phyloP scores from a whole-genome alignment of 106 monocot species.

The Apostasia shenzhenica region DNA sequence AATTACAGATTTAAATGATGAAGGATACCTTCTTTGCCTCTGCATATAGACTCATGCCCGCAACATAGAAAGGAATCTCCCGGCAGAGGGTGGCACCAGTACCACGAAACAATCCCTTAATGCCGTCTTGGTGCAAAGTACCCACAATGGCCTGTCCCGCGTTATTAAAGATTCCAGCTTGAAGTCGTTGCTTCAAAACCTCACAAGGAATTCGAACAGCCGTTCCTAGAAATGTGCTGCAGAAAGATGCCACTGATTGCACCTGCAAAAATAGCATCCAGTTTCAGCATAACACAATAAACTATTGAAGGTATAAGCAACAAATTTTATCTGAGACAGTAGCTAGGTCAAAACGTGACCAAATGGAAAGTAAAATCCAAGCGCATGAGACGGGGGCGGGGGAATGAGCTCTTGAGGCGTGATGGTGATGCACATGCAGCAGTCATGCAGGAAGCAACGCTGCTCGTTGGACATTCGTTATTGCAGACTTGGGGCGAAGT shows the following conservation, averaged over 20 bases:
- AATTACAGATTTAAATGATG: too few relatives aligned
- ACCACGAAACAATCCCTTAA: slow-evolving; percentile 88
- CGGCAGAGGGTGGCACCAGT: slow-evolving; percentile 92
- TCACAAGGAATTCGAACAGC: slow-evolving; percentile 78
- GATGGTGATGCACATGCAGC: too few relatives aligned
- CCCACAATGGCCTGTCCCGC: slow-evolving; percentile 77
- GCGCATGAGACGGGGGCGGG: too few relatives aligned
- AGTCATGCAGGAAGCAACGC: too few relatives aligned
- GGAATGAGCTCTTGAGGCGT: too few relatives aligned
- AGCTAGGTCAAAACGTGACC: too few relatives aligned
- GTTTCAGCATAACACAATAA: too few relatives aligned
- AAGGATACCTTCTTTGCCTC: slow-evolving; percentile 81
- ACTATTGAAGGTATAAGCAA: too few relatives aligned
- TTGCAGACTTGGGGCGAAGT: too few relatives aligned
- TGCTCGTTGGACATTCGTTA: too few relatives aligned
- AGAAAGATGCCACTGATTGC: slow-evolving; percentile 57
- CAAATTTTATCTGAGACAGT: too few relatives aligned
- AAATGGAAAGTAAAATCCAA: too few relatives aligned
- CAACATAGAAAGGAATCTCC: slow-evolving; percentile 95
- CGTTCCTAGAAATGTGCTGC: slow-evolving; percentile 76
- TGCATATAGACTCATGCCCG: slow-evolving; percentile 83
- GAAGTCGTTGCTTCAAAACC: slow-evolving; percentile 84
- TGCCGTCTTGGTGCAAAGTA: slow-evolving; percentile 64
- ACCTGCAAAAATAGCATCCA: slow-evolving; percentile 25
- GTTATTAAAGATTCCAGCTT: slow-evolving; percentile 72